These are phyloP conservation scores for Talaromyces proteolyticus DNA, from an alignment of 495 filamentous ascomycete genomes.

Conservation along the genomic window DNA sequence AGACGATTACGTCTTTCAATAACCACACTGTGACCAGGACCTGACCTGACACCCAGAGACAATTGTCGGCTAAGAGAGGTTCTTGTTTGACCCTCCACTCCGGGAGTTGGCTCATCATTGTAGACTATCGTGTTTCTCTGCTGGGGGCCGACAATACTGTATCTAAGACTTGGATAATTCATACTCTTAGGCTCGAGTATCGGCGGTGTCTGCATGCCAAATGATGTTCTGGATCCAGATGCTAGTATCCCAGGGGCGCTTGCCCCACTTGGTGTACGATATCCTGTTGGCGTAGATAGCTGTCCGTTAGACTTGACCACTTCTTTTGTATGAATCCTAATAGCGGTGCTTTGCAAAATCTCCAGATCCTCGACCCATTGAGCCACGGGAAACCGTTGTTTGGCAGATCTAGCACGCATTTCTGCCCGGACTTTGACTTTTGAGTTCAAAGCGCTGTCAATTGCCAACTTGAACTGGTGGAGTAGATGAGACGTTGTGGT, in stretches of 20 bases:
- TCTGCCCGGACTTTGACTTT: conserved; percentile 50
- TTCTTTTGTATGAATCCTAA: conserved; percentile 41
- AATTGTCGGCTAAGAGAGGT: conserved; percentile 33
- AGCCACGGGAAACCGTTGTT: conserved; percentile 70
- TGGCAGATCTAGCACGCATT: conserved; percentile 72
- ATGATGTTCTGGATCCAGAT: conserved; percentile 36
- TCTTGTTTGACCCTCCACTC: conserved; percentile 22
- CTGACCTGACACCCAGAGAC: conserved; percentile 30
- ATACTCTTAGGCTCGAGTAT: conserved; percentile 31
- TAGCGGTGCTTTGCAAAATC: conserved; percentile 51
- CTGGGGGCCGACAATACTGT: conserved; percentile 38
- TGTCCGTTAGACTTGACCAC: conserved; percentile 27
- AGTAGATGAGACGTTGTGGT: conserved; percentile 64
- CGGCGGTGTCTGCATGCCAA: conserved; percentile 31
- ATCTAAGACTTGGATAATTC: conserved; percentile 41
- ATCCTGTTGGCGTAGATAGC: conserved; percentile 23
- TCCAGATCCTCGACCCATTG: conserved; percentile 62
- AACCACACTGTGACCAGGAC: conserved; percentile 21
- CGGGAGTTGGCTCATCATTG: conserved; percentile 37
- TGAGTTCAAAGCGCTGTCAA: conserved; percentile 59
- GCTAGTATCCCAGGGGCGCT: conserved; percentile 30
- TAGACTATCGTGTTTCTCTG: conserved; percentile 43
- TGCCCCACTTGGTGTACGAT: conserved; percentile 33
- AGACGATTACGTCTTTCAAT: conserved; percentile 26
- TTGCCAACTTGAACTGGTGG: conserved; percentile 66